A percentile compares a stretch with the other conserved stretches of the same genome.
phyloP scores from a whole-genome alignment of 169 alveolate species.

The Cryptosporidium muris region DNA sequence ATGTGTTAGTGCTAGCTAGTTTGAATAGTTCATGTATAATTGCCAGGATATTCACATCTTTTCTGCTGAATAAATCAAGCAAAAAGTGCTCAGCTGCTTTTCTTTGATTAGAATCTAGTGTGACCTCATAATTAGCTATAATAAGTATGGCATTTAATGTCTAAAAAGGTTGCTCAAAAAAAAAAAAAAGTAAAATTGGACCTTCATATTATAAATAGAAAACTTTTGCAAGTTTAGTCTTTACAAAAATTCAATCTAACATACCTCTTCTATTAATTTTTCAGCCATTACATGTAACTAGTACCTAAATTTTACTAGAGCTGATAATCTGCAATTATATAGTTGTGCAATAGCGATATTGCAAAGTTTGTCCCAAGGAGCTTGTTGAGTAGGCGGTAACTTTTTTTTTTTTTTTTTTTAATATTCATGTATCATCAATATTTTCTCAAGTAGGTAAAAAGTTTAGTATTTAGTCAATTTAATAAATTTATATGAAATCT shows the following conservation, averaged over 20 bases:
- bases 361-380: too few species aligned
- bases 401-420: too few species aligned
- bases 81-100: slow-evolving; percentile 18
- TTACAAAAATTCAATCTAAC: not conserved
- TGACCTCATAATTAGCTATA: not conserved
- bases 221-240: not conserved
- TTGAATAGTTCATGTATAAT: slow-evolving; percentile 9
- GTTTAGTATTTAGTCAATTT: too few species aligned
- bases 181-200: not conserved
- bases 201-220: not conserved
- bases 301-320: too few species aligned
- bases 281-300: slow-evolving; percentile 14
- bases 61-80: not conserved
- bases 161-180: not conserved
- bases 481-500: too few species aligned
- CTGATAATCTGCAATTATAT: too few species aligned
- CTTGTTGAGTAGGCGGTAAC: too few species aligned
- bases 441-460: too few species aligned
- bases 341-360: too few species aligned
- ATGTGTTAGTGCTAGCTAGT: not conserved
- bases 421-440: too few species aligned
- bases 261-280: slow-evolving; percentile 26
- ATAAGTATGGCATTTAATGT: not conserved
- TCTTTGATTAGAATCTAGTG: not conserved
- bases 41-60: slow-evolving; percentile 4